Percentiles rank a stretch among this genome's conserved stretches.
phyloP scores from a whole-genome alignment of 2,329 filamentous ascomycete species.

The Arthrobotrys sinensis region DNA sequence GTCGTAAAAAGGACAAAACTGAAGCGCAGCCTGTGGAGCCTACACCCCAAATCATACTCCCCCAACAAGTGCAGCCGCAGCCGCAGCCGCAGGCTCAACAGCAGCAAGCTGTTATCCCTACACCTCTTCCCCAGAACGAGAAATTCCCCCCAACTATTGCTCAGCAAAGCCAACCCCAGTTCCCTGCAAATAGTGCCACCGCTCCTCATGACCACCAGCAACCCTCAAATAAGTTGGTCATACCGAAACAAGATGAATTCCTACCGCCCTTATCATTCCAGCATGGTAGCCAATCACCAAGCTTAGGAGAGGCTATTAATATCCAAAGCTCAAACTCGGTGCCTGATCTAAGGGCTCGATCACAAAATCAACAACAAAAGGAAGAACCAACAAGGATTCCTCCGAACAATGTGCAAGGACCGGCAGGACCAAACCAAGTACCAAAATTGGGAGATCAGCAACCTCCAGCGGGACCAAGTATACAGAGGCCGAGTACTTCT shows the following conservation, averaged over 20 bases:
- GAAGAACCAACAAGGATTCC: constrained; percentile 3
- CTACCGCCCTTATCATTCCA: constrained; percentile 54
- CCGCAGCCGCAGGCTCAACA: constrained; percentile 3
- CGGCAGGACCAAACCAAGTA: neutral
- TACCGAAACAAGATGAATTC: constrained; percentile 50
- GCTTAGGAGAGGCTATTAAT: constrained; percentile 38
- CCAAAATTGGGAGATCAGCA: constrained; percentile 12
- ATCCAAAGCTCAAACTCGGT: constrained; percentile 43
- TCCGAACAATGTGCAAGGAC: constrained; percentile 29
- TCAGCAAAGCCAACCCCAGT: constrained; percentile 17
- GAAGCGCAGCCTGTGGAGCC: constrained; percentile 31
- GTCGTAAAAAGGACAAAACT: constrained; percentile 47
- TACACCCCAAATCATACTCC: constrained; percentile 24
- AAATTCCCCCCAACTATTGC: constrained; percentile 29
- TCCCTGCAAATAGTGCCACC: neutral
- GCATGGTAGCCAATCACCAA: constrained; percentile 51
- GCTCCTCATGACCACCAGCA: constrained; percentile 37
- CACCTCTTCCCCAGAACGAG: constrained; percentile 34
- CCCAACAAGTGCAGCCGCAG: constrained; percentile 7
- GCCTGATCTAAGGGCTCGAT: constrained; percentile 29
- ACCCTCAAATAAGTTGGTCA: constrained; percentile 25
- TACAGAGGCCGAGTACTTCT: constrained; percentile 39
- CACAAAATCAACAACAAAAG: constrained; percentile 44
- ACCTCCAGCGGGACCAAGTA: neutral
- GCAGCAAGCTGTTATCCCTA: constrained; percentile 25